Evolutionary conservation across 2,329 filamentous ascomycete species (phyloP).

Genomic region (Metarhizium brunneum): DNA sequence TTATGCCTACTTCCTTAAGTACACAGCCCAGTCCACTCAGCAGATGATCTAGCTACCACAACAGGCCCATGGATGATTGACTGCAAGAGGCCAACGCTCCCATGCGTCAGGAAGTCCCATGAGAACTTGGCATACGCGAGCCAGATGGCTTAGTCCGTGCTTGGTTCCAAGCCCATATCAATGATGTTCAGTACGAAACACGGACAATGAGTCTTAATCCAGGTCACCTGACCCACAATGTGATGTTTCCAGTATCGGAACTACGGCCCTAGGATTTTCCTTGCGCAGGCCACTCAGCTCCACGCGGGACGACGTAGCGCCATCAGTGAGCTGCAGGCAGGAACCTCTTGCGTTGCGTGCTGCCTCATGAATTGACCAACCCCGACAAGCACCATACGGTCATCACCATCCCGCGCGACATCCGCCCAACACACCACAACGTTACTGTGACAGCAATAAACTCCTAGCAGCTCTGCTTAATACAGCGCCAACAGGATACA

Average conservation of each 20-base stretch:
- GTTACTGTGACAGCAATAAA: not conserved
- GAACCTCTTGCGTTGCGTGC: conserved; percentile 25
- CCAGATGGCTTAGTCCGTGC: no score
- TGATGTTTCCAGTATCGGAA: not conserved
- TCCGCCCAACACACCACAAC: not conserved
- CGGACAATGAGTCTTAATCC: no score
- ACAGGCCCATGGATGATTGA: no score
- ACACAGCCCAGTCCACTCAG: no score
- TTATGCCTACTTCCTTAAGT: no score
- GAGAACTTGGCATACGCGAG: no score
- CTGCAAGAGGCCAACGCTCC: no score
- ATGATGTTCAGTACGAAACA: no score
- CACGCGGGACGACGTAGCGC: not conserved
- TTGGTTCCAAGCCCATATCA: no score
- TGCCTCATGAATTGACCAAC: conserved; percentile 22
- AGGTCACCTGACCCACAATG: not conserved
- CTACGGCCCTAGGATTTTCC: conserved; percentile 4
- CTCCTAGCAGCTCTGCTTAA: not conserved
- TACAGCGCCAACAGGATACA: not conserved
- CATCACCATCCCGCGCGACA: conserved; percentile 6
- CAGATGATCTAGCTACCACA: no score
- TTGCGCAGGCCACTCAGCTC: not conserved
- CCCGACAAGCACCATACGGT: conserved; percentile 16
- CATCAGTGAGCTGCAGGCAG: conserved; percentile 16
- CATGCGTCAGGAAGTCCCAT: no score